Evolutionary conservation across 192 early-diverging fungal genomes (phyloP).

Genomic region (Coemansia sp.): DNA sequence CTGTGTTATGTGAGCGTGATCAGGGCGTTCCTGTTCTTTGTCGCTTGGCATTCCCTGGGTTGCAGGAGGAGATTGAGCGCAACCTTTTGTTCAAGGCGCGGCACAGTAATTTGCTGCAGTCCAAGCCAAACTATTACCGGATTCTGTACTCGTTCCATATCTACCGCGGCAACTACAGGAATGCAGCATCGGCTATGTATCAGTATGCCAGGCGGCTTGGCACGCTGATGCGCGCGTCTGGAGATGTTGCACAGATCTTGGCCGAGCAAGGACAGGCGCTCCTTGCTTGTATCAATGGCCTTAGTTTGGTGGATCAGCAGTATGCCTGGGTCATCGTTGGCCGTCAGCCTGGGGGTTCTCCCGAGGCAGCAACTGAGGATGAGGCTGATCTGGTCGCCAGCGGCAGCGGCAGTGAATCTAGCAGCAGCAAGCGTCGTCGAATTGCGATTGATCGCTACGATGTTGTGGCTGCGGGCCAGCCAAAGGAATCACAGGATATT

Average conservation of each 20-base stretch:
- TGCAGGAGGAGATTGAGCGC: constrained; percentile 49
- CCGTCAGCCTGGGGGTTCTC: constrained; percentile 5
- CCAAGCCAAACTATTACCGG: constrained; percentile 40
- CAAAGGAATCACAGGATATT: constrained; percentile 11
- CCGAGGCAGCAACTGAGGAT: too few species aligned
- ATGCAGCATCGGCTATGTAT: constrained; percentile 53
- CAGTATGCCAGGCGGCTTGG: constrained; percentile 45
- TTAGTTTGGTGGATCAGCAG: constrained; percentile 39
- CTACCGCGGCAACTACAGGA: constrained; percentile 52
- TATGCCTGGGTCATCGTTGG: constrained; percentile 49
- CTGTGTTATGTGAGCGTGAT: constrained; percentile 46
- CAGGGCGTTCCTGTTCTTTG: constrained; percentile 36
- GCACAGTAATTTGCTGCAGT: constrained; percentile 29
- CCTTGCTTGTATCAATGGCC: constrained; percentile 39
- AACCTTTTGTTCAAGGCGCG: constrained; percentile 51
- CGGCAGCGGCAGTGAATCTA: neutral
- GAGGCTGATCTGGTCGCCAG: neutral
- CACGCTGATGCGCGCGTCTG: constrained; percentile 8
- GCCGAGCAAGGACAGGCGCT: constrained; percentile 36
- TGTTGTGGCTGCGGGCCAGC: neutral
- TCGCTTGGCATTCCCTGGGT: constrained; percentile 32
- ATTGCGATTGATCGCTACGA: constrained; percentile 34
- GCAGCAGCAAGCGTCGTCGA: constrained; percentile 20
- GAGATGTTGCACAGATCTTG: constrained; percentile 19
- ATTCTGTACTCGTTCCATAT: constrained; percentile 53